Evolutionary conservation across 257 asterid species (phyloP).

Genomic region (Solanum bulbocastanum): DNA sequence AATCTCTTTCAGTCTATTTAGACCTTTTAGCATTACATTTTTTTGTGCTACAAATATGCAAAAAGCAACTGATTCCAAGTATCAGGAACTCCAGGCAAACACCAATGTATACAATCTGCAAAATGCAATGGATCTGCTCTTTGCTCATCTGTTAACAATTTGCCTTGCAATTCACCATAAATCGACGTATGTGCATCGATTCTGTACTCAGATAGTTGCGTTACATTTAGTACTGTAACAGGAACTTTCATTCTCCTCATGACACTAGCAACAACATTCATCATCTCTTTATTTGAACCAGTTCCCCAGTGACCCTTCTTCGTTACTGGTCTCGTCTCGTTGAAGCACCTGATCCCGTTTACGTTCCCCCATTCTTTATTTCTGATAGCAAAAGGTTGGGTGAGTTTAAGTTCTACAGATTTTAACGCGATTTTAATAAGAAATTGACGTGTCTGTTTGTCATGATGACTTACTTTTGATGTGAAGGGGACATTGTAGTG

Average conservation of each 20-base stretch:
- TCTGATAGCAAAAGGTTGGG: constrained; percentile 14
- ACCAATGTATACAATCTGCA: constrained; percentile 92
- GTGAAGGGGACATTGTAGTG: constrained; percentile 84
- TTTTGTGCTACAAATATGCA: constrained; percentile 37
- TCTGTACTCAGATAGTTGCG: constrained; percentile 71
- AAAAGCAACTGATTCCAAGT: constrained; percentile 71
- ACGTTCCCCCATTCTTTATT: constrained; percentile 67
- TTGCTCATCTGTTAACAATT: constrained; percentile 49
- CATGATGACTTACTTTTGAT: constrained; percentile 32
- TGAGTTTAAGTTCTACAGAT: not conserved
- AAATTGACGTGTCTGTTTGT: not conserved
- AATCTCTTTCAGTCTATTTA: not conserved
- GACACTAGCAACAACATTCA: constrained; percentile 44
- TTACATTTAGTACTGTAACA: constrained; percentile 54
- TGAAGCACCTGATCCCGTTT: constrained; percentile 65
- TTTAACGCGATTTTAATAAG: not conserved
- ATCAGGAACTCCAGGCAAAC: constrained; percentile 87
- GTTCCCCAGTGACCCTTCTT: constrained; percentile 60
- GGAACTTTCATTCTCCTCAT: constrained; percentile 54
- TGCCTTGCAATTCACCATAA: constrained; percentile 63
- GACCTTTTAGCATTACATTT: not conserved
- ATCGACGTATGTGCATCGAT: constrained; percentile 68
- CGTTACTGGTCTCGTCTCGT: constrained; percentile 54
- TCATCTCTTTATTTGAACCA: constrained; percentile 54
- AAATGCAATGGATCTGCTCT: constrained; percentile 55